phyloP scores from a whole-genome alignment of 257 asterid genomes.

The Capsicum baccatum region DNA sequence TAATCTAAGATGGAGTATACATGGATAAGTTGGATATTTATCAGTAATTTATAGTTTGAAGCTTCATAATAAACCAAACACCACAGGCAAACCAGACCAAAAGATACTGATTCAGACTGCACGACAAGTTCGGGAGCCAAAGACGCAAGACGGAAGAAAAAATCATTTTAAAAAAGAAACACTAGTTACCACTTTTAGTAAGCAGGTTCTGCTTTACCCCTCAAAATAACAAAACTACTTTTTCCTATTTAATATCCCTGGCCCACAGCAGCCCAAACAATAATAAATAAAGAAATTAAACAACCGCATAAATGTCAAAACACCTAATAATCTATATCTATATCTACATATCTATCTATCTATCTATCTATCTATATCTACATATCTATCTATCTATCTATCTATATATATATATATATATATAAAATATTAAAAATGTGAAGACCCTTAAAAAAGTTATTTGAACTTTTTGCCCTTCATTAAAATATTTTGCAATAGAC shows the following conservation, averaged over 20 bases:
- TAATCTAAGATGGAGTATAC: not conserved
- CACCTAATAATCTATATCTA: too few relatives aligned
- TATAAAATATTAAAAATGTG: too few relatives aligned
- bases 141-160: not conserved
- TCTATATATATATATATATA: too few relatives aligned
- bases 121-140: not conserved
- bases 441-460: too few relatives aligned
- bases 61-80: not conserved
- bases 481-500: too few relatives aligned
- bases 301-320: not conserved
- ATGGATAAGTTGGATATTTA: not conserved
- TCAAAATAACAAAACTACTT: not conserved
- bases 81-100: conserved; percentile 4
- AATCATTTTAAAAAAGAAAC: not conserved
- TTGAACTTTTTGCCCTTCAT: too few relatives aligned
- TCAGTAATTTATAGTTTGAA: not conserved
- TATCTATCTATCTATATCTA: too few relatives aligned
- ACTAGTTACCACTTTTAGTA: not conserved
- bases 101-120: not conserved
- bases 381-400: too few relatives aligned
- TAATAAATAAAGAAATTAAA: too few relatives aligned
- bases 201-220: not conserved
- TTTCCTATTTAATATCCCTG: not conserved
- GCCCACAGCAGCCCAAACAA: not conserved
- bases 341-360: too few relatives aligned